Evolutionary conservation across 805 yeast species (phyloP).

Genomic region (Isabelozyma gotoi): DNA sequence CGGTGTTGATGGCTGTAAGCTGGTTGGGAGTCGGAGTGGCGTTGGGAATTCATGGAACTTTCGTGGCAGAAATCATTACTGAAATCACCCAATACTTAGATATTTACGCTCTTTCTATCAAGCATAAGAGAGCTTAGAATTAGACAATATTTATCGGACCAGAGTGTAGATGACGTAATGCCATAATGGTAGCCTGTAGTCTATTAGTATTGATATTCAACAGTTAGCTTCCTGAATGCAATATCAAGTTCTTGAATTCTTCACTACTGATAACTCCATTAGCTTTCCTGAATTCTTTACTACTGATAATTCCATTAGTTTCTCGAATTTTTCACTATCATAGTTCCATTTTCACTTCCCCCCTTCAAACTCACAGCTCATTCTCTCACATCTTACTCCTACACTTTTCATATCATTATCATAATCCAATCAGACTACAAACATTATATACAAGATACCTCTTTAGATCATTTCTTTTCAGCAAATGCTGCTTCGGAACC

Average conservation of each 20-base stretch:
- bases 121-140: constrained; percentile 65
- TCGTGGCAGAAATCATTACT: constrained; percentile 74
- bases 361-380: too few relatives aligned
- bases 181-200: background rate
- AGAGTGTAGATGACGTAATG: background rate
- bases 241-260: too few relatives aligned
- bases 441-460: constrained; percentile 4
- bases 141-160: background rate
- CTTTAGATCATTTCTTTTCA: constrained; percentile 27
- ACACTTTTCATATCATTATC: too few relatives aligned
- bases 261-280: too few relatives aligned
- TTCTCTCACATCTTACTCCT: too few relatives aligned
- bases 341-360: too few relatives aligned
- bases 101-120: constrained; percentile 81
- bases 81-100: constrained; percentile 80
- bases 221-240: too few relatives aligned
- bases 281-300: too few relatives aligned
- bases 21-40: constrained; percentile 71
- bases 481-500: constrained; percentile 53
- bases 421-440: too few relatives aligned
- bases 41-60: constrained; percentile 65
- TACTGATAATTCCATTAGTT: too few relatives aligned
- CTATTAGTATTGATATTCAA: too few relatives aligned
- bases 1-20: constrained; percentile 50
- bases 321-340: too few relatives aligned